phyloP scores from a whole-genome alignment of 495 filamentous ascomycete genomes.

The Lasiosphaeria ovina region DNA sequence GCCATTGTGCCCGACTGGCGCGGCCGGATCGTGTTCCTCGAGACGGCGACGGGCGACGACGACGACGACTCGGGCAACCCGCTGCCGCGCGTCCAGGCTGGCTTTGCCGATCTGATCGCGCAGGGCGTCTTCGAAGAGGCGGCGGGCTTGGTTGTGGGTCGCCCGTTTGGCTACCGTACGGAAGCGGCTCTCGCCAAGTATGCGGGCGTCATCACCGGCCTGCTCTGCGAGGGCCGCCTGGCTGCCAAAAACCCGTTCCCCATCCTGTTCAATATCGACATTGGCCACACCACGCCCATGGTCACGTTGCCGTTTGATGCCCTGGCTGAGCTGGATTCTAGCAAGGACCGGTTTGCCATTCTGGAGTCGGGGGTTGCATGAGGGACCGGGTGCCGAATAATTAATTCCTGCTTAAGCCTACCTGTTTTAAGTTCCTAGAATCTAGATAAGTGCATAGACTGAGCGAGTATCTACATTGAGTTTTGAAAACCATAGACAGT shows the following conservation, averaged over 20 bases:
- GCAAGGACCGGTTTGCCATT: conserved; percentile 32
- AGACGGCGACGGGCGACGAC: conserved; percentile 28
- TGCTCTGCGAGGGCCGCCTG: conserved; percentile 11
- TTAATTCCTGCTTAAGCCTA: too few relatives aligned
- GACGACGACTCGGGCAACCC: conserved; percentile 17
- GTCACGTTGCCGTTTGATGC: conserved; percentile 34
- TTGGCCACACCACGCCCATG: conserved; percentile 37
- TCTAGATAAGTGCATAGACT: too few relatives aligned
- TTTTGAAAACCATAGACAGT: too few relatives aligned
- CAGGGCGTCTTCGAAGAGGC: conserved; percentile 32
- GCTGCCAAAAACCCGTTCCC: conserved; percentile 21
- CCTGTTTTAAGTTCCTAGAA: too few relatives aligned
- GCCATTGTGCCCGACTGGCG: conserved; percentile 23
- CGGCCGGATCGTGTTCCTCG: conserved; percentile 32
- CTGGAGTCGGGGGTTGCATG: conserved; percentile 28
- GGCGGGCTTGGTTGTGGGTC: conserved; percentile 34
- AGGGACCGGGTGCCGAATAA: too few relatives aligned
- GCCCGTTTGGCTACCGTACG: conserved; percentile 28
- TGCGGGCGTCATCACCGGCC: not conserved
- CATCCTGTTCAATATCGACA: conserved; percentile 32
- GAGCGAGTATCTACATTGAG: too few relatives aligned
- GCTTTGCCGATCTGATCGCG: conserved; percentile 34
- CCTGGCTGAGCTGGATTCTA: conserved; percentile 27
- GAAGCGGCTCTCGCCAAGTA: conserved; percentile 21
- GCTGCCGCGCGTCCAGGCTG: conserved; percentile 20